Conservation (phyloP, 2,329 filamentous ascomycete species). For the Fusarium dlaminii region DNA sequence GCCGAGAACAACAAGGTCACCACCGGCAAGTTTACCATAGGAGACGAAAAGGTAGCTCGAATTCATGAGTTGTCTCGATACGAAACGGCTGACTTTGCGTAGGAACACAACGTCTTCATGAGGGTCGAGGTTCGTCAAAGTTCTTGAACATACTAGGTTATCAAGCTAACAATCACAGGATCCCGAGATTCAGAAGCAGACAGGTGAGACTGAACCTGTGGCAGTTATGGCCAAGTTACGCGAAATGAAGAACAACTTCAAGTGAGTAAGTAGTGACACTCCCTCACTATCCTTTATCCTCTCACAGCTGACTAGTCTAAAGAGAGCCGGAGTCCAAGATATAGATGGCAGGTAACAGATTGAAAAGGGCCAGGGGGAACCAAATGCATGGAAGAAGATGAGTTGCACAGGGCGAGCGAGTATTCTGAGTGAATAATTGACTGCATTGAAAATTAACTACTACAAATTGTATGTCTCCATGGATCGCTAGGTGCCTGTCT, state of each 20-base stretch:
- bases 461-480: slow-evolving; percentile 48
- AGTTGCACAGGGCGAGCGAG: not conserved
- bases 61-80: not conserved
- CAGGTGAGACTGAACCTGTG: slow-evolving; percentile 81
- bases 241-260: slow-evolving; percentile 88
- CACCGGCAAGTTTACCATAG: slow-evolving; percentile 95
- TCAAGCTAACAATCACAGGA: slow-evolving; percentile 62
- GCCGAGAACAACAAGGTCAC: slow-evolving; percentile 85
- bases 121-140: slow-evolving; percentile 71
- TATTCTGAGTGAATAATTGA: not conserved
- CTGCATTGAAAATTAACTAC: not conserved
- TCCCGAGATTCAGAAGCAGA: slow-evolving; percentile 83
- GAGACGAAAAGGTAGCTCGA: slow-evolving; percentile 84
- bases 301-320: not conserved
- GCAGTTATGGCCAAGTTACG: slow-evolving; percentile 87
- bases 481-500: slow-evolving; percentile 46
- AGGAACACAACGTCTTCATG: slow-evolving; percentile 98
- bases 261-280: slow-evolving; percentile 58
- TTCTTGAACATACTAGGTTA: not conserved
- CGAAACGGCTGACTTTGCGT: slow-evolving; percentile 5
- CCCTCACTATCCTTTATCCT: not conserved
- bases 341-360: slow-evolving; percentile 24
- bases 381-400: not conserved
- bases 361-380: not conserved
- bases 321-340: slow-evolving; percentile 46